phyloP scores from a whole-genome alignment of 441 rosid genomes.

The Gossypium trilobum region DNA sequence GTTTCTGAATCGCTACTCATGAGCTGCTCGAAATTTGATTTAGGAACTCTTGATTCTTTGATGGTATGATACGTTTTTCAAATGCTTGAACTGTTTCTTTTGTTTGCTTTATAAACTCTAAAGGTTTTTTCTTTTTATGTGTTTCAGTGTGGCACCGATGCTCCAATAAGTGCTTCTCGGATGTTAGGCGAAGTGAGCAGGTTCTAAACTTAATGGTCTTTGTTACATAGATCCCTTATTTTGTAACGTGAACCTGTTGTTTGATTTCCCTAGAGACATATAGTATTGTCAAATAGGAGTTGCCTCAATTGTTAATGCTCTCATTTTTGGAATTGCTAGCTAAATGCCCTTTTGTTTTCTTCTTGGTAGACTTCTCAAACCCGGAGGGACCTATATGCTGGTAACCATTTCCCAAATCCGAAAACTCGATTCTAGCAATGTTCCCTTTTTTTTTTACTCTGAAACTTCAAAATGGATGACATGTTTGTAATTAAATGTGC shows the following conservation, averaged over 20 bases:
- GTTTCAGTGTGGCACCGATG: conserved; percentile 72
- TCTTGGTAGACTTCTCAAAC: conserved; percentile 64
- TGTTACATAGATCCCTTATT: not conserved
- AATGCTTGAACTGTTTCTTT: conserved; percentile 16
- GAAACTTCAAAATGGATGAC: conserved; percentile 9
- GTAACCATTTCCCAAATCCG: conserved; percentile 36
- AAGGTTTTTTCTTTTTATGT: conserved; percentile 18
- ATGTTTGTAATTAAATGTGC: conserved; percentile 1
- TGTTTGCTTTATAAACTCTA: not conserved
- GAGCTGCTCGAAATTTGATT: conserved; percentile 23
- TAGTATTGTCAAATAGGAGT: not conserved
- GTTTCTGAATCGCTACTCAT: conserved; percentile 18
- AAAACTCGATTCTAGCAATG: conserved; percentile 15
- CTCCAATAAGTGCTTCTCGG: conserved; percentile 55
- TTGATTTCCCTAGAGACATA: not conserved
- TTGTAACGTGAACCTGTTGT: not conserved
- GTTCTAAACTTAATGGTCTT: conserved; percentile 28
- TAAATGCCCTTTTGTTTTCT: not conserved
- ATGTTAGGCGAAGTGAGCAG: conserved; percentile 96
- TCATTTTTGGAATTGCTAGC: conserved; percentile 2
- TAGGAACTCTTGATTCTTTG: conserved; percentile 92
- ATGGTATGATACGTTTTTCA: conserved; percentile 47
- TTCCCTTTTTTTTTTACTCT: not conserved
- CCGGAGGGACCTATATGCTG: conserved; percentile 78
- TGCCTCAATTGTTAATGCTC: not conserved